Evolutionary conservation across 768 basidiomycete genomes (phyloP), one percentile per base, ranked within the genome.

Genomic region (Roridomyces roridus): DNA sequence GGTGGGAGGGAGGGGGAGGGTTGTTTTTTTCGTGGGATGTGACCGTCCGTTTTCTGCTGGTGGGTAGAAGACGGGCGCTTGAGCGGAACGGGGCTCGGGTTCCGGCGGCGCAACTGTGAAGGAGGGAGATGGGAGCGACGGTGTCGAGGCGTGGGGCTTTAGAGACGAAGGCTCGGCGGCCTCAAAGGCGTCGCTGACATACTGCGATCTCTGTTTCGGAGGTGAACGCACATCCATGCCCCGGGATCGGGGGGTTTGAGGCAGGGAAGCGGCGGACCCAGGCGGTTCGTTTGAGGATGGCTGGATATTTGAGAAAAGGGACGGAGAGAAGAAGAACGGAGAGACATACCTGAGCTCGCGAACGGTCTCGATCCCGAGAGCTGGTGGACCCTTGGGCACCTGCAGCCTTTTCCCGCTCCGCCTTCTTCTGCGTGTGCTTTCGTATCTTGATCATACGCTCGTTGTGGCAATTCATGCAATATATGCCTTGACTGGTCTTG

Each of bases 381-480:
- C 72, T 77, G 10, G 76, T 74, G 40, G 78, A 79, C 29, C 71
- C 69, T 51, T 76, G 77, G 15, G 75, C 78, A 29, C 65, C 70
- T 9, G 74, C 77, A 43, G 75, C 77, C 62, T 71, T 73, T 56
- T 88, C 86, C 65, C 80, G 78, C 68, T 91, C 86, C 21, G 88
- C 85, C 67, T 92, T 88, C 71, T 91, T 92, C 74, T 98, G 95
- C 3, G 91, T 89, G 71, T 98, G 93, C 57, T 90, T 87, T 63
- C 94, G 77, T 60, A 94, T 95, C 65, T 92, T 87, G 31, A 93
- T 94, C 75, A 98, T 97, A 59, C 97, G 91, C 57, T 98, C 94
- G 73, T 94, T 98, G 69, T 99, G 97, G 67, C 97, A 99, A 45
- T 87, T 84, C 97, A 96, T 98, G 71, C 97, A 99, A 70, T 98